These are phyloP conservation scores for Arabidopsis suecica DNA, from an alignment of 345 rosid genomes.

Conservation along the genomic window DNA sequence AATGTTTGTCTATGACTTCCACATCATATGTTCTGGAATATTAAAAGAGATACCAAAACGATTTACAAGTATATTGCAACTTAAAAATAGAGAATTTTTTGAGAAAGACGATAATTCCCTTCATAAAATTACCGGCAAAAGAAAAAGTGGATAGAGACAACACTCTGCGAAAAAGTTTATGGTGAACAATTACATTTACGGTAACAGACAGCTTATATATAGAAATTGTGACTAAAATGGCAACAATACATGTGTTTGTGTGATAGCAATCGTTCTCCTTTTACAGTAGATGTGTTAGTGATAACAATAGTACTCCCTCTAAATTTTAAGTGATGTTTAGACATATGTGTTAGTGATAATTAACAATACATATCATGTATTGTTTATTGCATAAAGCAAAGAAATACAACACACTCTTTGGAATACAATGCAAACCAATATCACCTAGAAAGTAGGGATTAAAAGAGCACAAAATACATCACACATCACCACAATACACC, in stretches of 20 bases:
- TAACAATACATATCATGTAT: not conserved
- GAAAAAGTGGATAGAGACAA: not conserved
- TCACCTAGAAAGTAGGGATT: constrained; percentile 16
- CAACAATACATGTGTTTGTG: not conserved
- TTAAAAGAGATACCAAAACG: not conserved
- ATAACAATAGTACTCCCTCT: not conserved
- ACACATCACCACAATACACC: not conserved
- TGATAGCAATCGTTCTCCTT: not conserved
- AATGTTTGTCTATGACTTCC: constrained; percentile 14
- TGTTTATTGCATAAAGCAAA: constrained; percentile 38
- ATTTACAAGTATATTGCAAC: not conserved
- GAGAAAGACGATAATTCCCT: not conserved
- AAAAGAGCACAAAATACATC: constrained; percentile 13
- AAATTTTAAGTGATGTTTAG: not conserved
- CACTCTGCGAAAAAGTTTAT: not conserved
- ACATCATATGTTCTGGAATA: constrained; percentile 2
- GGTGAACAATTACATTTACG: not conserved
- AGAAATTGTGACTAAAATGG: not conserved
- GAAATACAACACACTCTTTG: constrained; percentile 51
- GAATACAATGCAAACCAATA: constrained; percentile 30
- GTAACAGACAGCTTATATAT: not conserved
- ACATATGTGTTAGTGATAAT: not conserved
- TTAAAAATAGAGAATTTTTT: not conserved
- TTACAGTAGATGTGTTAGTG: not conserved
- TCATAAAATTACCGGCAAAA: not conserved